Conservation (phyloP, 2,329 filamentous ascomycete genomes). For the Xylariaceae sp. region DNA sequence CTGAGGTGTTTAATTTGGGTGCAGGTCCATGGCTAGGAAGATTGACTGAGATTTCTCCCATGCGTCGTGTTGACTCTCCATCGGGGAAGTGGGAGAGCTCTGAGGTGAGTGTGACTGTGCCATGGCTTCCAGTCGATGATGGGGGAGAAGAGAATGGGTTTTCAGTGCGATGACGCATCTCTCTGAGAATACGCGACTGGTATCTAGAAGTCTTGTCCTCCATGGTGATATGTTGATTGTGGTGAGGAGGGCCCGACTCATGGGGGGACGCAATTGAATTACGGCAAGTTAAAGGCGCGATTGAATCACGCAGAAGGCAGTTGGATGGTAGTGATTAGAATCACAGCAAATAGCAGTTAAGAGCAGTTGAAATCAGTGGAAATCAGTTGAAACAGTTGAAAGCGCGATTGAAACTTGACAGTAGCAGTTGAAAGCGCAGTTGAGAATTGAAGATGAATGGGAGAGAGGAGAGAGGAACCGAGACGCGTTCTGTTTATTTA, state of each 20-base stretch:
- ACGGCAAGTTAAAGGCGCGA: slow-evolving; percentile 9
- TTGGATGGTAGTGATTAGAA: slow-evolving; percentile 9
- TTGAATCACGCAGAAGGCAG: slow-evolving; percentile 1
- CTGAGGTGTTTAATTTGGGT: slow-evolving; percentile 46
- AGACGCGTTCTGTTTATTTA: slow-evolving; percentile 28
- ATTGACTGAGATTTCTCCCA: slow-evolving; percentile 39
- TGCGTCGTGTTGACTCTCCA: slow-evolving; percentile 58
- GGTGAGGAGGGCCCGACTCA: slow-evolving; percentile 21
- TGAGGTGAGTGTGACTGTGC: slow-evolving; percentile 61
- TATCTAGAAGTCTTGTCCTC: slow-evolving; percentile 38
- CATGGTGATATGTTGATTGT: slow-evolving; percentile 25
- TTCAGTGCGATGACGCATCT: slow-evolving; percentile 47
- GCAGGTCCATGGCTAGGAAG: slow-evolving; percentile 14
- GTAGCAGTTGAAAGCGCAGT: slow-evolving; percentile 22
- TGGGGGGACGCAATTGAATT: slow-evolving; percentile 16
- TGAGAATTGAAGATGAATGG: slow-evolving; percentile 13
- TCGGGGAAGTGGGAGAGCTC: slow-evolving; percentile 60
- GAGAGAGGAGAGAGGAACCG: slow-evolving; percentile 11
- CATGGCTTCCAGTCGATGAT: slow-evolving; percentile 63
- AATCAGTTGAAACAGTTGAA: slow-evolving; percentile 1
- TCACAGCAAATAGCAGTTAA: not conserved
- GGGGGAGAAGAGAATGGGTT: slow-evolving; percentile 65
- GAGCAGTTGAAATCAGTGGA: not conserved
- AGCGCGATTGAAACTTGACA: slow-evolving; percentile 4
- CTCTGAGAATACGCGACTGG: slow-evolving; percentile 43